phyloP scores from a whole-genome alignment of 805 yeast genomes.

The Candida mattraensis region DNA sequence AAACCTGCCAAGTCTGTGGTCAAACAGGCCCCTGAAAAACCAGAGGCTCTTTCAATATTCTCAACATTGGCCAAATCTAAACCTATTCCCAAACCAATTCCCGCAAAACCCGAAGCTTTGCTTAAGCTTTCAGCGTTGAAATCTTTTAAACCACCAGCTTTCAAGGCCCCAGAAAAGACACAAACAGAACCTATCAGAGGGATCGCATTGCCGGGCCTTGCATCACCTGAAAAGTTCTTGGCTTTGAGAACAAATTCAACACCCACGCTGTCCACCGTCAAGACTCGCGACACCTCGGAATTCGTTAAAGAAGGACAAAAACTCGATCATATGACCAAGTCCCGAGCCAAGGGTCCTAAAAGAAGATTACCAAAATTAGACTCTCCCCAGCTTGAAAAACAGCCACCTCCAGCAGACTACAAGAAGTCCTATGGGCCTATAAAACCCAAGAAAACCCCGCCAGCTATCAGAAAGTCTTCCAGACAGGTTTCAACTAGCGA shows the following conservation, averaged over 20 bases:
- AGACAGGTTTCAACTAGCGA: slow-evolving; percentile 29
- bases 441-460: slow-evolving; percentile 25
- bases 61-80: slow-evolving; percentile 20
- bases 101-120: slow-evolving; percentile 31
- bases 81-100: slow-evolving; percentile 17
- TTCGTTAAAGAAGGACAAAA: slow-evolving; percentile 27
- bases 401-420: slow-evolving; percentile 1
- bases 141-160: slow-evolving; percentile 2
- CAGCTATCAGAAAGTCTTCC: slow-evolving; percentile 29
- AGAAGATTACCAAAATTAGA: slow-evolving; percentile 42
- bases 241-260: slow-evolving; percentile 3
- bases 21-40: slow-evolving; percentile 15
- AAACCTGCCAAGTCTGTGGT: slow-evolving; percentile 18
- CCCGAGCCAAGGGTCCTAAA: slow-evolving; percentile 52
- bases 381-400: slow-evolving; percentile 3
- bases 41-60: slow-evolving; percentile 31
- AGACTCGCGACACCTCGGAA: slow-evolving; percentile 17
- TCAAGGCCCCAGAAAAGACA: slow-evolving; percentile 3
- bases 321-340: slow-evolving; percentile 45
- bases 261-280: slow-evolving; percentile 2
- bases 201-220: slow-evolving; percentile 25
- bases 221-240: slow-evolving; percentile 20
- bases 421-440: slow-evolving; percentile 2
- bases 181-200: slow-evolving; percentile 14
- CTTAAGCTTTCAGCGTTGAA: slow-evolving; percentile 15